These are phyloP conservation scores for Epichloe amarillans DNA, from an alignment of 2,329 filamentous ascomycete genomes.

Conservation along the genomic window DNA sequence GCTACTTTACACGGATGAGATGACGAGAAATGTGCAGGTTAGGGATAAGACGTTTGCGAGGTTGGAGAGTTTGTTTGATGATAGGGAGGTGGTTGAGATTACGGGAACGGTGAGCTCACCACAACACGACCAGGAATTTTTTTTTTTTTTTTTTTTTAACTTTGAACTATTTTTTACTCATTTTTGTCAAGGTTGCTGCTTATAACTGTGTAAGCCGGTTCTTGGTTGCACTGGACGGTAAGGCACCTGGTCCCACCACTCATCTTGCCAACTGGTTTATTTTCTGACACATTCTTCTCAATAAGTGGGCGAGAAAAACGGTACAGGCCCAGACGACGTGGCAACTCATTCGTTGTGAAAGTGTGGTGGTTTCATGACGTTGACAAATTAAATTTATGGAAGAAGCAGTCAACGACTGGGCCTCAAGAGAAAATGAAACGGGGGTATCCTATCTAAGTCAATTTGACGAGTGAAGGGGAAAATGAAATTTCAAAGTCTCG, in stretches of 20 bases:
- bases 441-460: constrained; percentile 30
- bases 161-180: not conserved
- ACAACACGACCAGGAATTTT: too few relatives aligned
- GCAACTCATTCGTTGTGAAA: constrained; percentile 17
- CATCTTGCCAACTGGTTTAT: not conserved
- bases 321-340: constrained; percentile 32
- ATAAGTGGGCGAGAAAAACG: constrained; percentile 47
- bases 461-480: not conserved
- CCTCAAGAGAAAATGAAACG: constrained; percentile 8
- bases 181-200: constrained; percentile 38
- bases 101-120: constrained; percentile 49
- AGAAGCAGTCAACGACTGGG: constrained; percentile 1
- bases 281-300: constrained; percentile 6
- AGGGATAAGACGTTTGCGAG: constrained; percentile 52
- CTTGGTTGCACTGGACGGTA: constrained; percentile 67
- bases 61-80: constrained; percentile 48
- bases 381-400: constrained; percentile 3
- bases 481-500: constrained; percentile 9
- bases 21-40: constrained; percentile 64
- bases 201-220: constrained; percentile 84
- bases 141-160: too few relatives aligned
- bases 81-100: constrained; percentile 67
- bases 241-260: constrained; percentile 16
- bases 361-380: not conserved
- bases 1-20: constrained; percentile 65